These are phyloP conservation scores for Huntiella abstrusa DNA, from an alignment of 2,329 filamentous ascomycete species.

Conservation along the genomic window DNA sequence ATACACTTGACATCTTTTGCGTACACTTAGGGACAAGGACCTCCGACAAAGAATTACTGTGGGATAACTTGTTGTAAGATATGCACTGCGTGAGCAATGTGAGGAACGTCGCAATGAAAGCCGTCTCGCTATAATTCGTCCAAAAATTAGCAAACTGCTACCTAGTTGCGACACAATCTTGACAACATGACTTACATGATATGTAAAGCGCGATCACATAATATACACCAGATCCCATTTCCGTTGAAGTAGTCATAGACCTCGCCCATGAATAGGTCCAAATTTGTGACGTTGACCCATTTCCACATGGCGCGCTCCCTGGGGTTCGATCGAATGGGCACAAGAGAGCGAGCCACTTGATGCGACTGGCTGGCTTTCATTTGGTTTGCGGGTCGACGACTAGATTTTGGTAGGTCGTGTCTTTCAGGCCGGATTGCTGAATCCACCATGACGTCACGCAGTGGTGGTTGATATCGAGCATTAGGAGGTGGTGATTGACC, in stretches of 20 bases:
- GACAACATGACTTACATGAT: conserved; percentile 38
- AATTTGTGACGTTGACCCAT: conserved; percentile 79
- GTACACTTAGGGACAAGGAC: conserved; percentile 57
- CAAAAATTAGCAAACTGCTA: not conserved
- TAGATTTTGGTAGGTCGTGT: not conserved
- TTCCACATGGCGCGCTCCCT: conserved; percentile 71
- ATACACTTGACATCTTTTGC: conserved; percentile 50
- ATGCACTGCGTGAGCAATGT: conserved; percentile 76
- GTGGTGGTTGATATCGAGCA: conserved; percentile 13
- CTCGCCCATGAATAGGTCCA: conserved; percentile 69
- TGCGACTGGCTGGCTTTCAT: not conserved
- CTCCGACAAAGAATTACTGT: conserved; percentile 36
- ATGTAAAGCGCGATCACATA: conserved; percentile 52
- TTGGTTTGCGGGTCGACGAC: not conserved
- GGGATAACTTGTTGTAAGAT: conserved; percentile 56
- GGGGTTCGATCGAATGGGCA: conserved; percentile 4
- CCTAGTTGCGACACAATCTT: not conserved
- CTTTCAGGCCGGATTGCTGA: conserved; percentile 20
- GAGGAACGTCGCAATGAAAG: conserved; percentile 64
- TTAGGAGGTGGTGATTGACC: conserved; percentile 11
- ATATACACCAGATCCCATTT: conserved; percentile 69
- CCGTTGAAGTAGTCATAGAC: conserved; percentile 77
- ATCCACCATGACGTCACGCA: conserved; percentile 17
- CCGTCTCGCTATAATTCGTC: conserved; percentile 40
- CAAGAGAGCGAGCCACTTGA: not conserved